Base-by-base conservation (phyloP, 176 grass and related monocot genomes). In the Carex parvula region DNA sequence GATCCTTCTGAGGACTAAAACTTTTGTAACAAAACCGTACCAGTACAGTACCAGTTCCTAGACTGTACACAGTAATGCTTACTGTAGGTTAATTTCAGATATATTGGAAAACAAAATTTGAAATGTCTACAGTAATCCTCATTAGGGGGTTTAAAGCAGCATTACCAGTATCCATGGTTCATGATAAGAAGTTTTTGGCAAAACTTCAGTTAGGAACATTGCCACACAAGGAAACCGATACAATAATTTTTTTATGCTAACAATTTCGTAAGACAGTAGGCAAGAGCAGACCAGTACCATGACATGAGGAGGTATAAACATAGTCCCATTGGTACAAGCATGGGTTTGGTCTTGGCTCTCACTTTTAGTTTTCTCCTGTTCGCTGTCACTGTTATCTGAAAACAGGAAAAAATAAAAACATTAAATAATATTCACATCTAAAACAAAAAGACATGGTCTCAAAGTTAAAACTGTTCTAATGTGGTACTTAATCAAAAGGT, bases 331-430 rank as follows among this genome's bases (percentile, higher is more conserved):
- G 33, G 62, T 52, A 83, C 12, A 78, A 57, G 26, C 61, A 30
- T 42, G 14, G 24, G 14, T 54, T 68, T 66, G 80, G 12, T 83
- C 80, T 83, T 68, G 80, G 42, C 21, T 78, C 22, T 57, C 73
- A 57, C 52, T 83, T 18, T 66, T 66, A 50, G 37, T 60, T 66
- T 83, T 62, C 20, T 83, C 60, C 20, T 83, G 60, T 52, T 83
- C 80, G 54, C 80, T 83, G 30, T 83, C 80, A 64, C 80, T 83
- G 63, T 65, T 83, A 29, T 83, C 80, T 83, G 41, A 83, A 67
- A 83, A 15, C 67, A 14, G 17, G 16, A 54, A 68, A 65, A 16
- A 48, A 26, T 26, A 35, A 35, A 10, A 18, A 10, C 26, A 18
- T 13, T 56, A 16, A 30, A 56, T 77, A 77, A 55, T 17, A 56